Evolutionary conservation across 1,284 basidiomycete genomes (phyloP), one percentile per base, ranked within the genome.

Genomic region (Xerocomus amazonicus): DNA sequence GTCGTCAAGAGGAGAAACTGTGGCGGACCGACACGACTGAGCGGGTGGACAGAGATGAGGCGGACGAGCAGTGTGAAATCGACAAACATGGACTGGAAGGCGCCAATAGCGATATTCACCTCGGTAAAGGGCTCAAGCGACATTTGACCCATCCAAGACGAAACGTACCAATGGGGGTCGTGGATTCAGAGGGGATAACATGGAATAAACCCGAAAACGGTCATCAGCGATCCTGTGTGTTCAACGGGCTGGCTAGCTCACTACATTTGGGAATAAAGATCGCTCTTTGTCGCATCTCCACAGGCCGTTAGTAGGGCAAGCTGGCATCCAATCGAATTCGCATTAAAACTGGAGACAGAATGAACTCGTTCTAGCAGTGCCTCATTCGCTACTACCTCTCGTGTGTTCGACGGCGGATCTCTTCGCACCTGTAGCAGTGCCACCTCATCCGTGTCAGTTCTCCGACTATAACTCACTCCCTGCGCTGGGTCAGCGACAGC

Each of bases 311-410:
- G n/a, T n/a, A n/a, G n/a, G n/a, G n/a, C n/a, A n/a, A n/a, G n/a
- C n/a, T n/a, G n/a, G n/a, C n/a, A n/a, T n/a, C n/a, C n/a, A n/a
- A n/a, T n/a, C n/a, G n/a, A n/a, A n/a, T n/a, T n/a, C n/a, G n/a
- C n/a, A 68, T 52, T 3, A 67, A 35, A 38, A 67, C 63, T 29
- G 65, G 62, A 0, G 69, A 16, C 1, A 69, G 56, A 10, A 76
- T 83, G 56, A 54, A 70, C 9, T 54, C 83, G 12, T 73, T 73
- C 2, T n/a, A n/a, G n/a, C n/a, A n/a, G n/a, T n/a, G n/a, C n/a
- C n/a, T n/a, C n/a, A n/a, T n/a, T n/a, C n/a, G n/a, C n/a, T n/a
- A n/a, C n/a, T n/a, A n/a, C n/a, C n/a, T n/a, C n/a, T n/a, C n/a
- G n/a, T n/a, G n/a, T n/a, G n/a, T n/a, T n/a, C n/a, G n/a, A n/a